Evolutionary conservation across 805 yeast species (phyloP), one percentile per base, ranked within the genome.

Genomic region (Cyberlindnera amylophila): DNA sequence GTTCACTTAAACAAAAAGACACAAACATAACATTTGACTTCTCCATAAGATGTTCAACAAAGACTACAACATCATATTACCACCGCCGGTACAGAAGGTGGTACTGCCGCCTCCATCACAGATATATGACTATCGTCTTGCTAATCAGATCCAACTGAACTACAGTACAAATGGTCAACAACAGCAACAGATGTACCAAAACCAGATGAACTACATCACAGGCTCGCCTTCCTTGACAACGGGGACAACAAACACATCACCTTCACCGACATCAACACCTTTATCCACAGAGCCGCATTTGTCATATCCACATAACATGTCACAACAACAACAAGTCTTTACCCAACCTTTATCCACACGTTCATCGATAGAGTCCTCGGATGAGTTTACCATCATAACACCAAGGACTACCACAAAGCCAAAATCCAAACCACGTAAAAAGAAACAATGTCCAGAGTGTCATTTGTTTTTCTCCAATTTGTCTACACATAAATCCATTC

Each of bases 401-500:
- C 27, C 27, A 11, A 23, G 27, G 11, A 23, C 24, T 6, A 21
- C 24, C 8, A 9, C 50, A 6, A 28, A 32, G 26, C 13, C 41
- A 15, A 41, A 36, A 42, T 36, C 68, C 45, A 65, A 64, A 41
- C 77, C 77, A 19, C 67, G 87, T 42, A 77, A 75, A 63, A 82
- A 81, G 71, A 74, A 81, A 59, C 82, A 81, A 62, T 84, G 93
- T 56, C 82, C 85, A 0, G 78, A 77, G 41, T 84, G 93, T 58
- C 72, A 70, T 49, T 69, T 77, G 42, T 80, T 68, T 56, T 89
- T 82, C 62, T 77, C 87, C 42, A 89, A 88, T 58, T 67, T 88
- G 52, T 86, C 91, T 19, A 87, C 96, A 6, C 96, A 86, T 63
- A 79, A 79, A 60, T 77, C 89, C 1, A 84, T 88, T 14, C 96